Conservation (phyloP, 2,329 filamentous ascomycete genomes). For the Colletotrichum plurivorum region DNA sequence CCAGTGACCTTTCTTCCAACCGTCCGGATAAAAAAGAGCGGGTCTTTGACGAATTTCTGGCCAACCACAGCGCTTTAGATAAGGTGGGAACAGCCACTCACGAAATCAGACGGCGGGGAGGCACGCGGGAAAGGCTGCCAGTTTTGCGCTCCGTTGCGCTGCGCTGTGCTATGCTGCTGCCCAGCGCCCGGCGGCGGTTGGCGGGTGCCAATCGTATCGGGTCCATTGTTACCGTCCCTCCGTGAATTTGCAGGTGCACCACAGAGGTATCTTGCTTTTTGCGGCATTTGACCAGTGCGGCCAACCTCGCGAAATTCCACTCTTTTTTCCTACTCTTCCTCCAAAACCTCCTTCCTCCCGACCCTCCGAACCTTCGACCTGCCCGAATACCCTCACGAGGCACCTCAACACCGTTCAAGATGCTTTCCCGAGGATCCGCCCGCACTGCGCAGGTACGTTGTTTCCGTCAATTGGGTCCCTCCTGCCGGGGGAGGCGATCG, state of each 20-base stretch:
- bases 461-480: slow-evolving; percentile 25
- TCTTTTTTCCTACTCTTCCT: slow-evolving; percentile 35
- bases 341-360: slow-evolving; percentile 23
- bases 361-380: slow-evolving; percentile 14
- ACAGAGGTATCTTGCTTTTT: slow-evolving; percentile 11
- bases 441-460: slow-evolving; percentile 70
- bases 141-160: neutral
- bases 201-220: neutral
- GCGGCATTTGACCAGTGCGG: slow-evolving; percentile 37
- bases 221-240: neutral
- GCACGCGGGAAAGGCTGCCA: neutral
- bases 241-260: neutral
- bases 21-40: slow-evolving; percentile 20
- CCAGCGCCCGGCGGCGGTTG: neutral
- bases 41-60: neutral
- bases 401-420: slow-evolving; percentile 52
- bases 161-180: neutral
- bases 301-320: slow-evolving; percentile 30
- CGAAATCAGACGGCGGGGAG: slow-evolving; percentile 10
- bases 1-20: slow-evolving; percentile 24
- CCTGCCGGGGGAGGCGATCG: slow-evolving; percentile 1
- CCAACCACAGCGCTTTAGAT: slow-evolving; percentile 21
- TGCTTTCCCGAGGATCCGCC: slow-evolving; percentile 72
- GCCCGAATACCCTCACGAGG: slow-evolving; percentile 37
- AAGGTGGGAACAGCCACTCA: slow-evolving; percentile 23